Evolutionary conservation across 345 rosid genomes (phyloP).

Genomic region (Eucalyptus polybractea): DNA sequence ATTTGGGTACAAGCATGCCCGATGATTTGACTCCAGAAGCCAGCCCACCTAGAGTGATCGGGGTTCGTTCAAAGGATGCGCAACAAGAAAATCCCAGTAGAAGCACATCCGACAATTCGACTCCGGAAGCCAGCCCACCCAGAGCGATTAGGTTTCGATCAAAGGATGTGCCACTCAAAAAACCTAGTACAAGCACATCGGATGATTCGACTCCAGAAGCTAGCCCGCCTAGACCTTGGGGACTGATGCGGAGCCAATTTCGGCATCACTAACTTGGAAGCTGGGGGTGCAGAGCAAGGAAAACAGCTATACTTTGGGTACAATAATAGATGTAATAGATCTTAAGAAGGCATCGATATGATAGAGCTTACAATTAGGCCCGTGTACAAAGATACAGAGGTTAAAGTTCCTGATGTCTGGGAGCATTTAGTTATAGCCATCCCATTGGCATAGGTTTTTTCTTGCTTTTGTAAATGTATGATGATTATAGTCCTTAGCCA

Average conservation of each 20-base stretch:
- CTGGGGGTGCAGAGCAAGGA: not conserved
- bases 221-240: not conserved
- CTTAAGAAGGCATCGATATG: not conserved
- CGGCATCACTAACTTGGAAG: not conserved
- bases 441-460: not conserved
- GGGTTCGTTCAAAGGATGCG: too few species aligned
- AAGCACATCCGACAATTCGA: not conserved
- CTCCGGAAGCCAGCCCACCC: not conserved
- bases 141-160: not conserved
- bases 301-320: not conserved
- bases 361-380: not conserved
- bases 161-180: not conserved
- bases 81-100: too few species aligned
- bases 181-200: too few species aligned
- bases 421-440: not conserved
- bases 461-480: not conserved
- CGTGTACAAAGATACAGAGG: not conserved
- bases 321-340: not conserved
- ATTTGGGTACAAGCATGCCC: too few species aligned
- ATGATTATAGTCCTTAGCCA: not conserved
- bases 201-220: not conserved
- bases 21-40: too few species aligned
- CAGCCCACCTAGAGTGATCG: too few species aligned
- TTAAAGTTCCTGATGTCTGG: not conserved
- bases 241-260: not conserved